Evolutionary conservation across 106 monocot species (phyloP).

Genomic region (Phalaenopsis aphrodite): DNA sequence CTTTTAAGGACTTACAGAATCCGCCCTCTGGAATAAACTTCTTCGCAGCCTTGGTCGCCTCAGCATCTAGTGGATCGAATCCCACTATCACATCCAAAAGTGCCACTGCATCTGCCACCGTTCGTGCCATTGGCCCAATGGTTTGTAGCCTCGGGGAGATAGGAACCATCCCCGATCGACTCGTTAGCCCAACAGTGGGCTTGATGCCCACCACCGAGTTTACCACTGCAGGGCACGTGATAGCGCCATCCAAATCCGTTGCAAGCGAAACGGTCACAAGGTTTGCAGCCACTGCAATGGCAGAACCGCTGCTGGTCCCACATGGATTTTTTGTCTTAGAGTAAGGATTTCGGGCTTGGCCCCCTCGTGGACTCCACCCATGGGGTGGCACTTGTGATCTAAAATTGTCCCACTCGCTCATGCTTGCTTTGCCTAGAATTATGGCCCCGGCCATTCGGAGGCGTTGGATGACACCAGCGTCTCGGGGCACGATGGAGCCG

Average conservation of each 20-base stretch:
- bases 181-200: too few relatives aligned
- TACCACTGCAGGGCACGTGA: slow-evolving; percentile 42
- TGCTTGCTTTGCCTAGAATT: slow-evolving; percentile 6
- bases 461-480: slow-evolving; percentile 26
- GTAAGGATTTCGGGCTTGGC: slow-evolving; percentile 43
- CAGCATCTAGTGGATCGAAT: too few relatives aligned
- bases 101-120: too few relatives aligned
- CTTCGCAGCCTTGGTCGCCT: too few relatives aligned
- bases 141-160: too few relatives aligned
- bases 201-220: not conserved
- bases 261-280: slow-evolving; percentile 56
- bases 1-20: too few relatives aligned
- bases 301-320: slow-evolving; percentile 26
- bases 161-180: too few relatives aligned
- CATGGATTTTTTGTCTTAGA: slow-evolving; percentile 36
- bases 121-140: slow-evolving; percentile 23
- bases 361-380: slow-evolving; percentile 32
- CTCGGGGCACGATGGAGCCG: not conserved
- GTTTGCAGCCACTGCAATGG: slow-evolving; percentile 50
- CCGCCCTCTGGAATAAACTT: too few relatives aligned
- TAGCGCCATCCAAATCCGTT: slow-evolving; percentile 70
- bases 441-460: slow-evolving; percentile 52
- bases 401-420: slow-evolving; percentile 67
- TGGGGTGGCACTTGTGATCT: slow-evolving; percentile 17
- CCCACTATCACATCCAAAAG: too few relatives aligned